Conservation (phyloP, 1,284 basidiomycete genomes). For the Coniophora puteana region DNA sequence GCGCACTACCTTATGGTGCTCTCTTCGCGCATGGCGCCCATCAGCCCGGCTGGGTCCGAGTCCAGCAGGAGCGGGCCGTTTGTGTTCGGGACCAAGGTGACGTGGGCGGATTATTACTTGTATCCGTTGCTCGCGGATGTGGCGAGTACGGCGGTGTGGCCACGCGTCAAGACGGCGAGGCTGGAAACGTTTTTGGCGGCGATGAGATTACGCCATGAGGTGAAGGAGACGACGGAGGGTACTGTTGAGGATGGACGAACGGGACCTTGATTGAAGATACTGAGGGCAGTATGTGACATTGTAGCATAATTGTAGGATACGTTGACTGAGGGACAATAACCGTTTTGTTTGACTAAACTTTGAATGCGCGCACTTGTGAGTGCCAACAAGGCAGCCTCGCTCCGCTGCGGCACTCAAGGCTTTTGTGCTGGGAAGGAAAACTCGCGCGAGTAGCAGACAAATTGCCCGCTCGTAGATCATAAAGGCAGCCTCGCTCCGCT, state of each 20-base stretch:
- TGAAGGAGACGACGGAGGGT: constrained; percentile 20
- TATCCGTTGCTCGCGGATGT: constrained; percentile 28
- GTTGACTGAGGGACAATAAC: constrained; percentile 2
- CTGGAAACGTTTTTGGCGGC: constrained; percentile 22
- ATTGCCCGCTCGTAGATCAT: background rate
- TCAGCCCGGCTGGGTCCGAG: too few relatives aligned
- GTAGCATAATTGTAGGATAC: background rate
- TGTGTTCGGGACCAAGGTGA: constrained; percentile 23
- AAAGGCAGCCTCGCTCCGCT: too few relatives aligned
- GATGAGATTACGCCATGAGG: constrained; percentile 25
- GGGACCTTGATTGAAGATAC: constrained; percentile 14
- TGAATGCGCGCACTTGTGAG: background rate
- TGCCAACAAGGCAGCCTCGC: too few relatives aligned
- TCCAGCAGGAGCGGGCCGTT: too few relatives aligned
- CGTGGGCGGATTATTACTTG: constrained; percentile 31
- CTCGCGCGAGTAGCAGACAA: background rate
- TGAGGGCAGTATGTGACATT: too few relatives aligned
- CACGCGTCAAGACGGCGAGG: constrained; percentile 21
- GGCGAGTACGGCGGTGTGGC: constrained; percentile 22
- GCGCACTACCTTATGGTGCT: too few relatives aligned
- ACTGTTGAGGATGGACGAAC: constrained; percentile 23
- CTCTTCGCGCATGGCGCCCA: too few relatives aligned
- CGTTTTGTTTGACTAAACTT: too few relatives aligned
- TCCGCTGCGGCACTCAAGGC: too few relatives aligned
- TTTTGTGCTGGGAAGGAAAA: too few relatives aligned